Conservation (phyloP, 2,329 filamentous ascomycete species). For the Epichloe sylvatica region DNA sequence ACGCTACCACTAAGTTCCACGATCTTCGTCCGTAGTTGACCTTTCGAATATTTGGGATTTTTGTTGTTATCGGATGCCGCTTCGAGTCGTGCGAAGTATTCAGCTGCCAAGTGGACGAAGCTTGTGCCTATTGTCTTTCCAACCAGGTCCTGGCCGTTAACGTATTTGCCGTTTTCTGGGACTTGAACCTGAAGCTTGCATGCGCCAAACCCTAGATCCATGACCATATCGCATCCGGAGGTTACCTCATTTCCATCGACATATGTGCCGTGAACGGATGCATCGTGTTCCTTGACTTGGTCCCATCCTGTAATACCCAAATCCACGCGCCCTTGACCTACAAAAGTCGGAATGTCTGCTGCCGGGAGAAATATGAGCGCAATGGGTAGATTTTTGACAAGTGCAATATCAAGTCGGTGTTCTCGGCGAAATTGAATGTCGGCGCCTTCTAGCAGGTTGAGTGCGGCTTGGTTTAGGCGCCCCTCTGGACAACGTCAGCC, state of each 20-base stretch:
- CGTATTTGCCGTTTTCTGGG: slow-evolving; percentile 66
- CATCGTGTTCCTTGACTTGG: slow-evolving; percentile 83
- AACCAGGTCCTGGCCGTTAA: slow-evolving; percentile 60
- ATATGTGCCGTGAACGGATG: slow-evolving; percentile 38
- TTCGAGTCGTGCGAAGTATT: slow-evolving; percentile 76
- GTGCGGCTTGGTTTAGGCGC: slow-evolving; percentile 70
- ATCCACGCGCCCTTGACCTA: slow-evolving; percentile 86
- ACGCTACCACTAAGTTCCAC: slow-evolving; percentile 94
- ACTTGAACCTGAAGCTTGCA: slow-evolving; percentile 97
- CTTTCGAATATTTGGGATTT: slow-evolving; percentile 21
- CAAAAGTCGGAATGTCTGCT: slow-evolving; percentile 93
- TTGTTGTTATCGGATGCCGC: slow-evolving; percentile 27
- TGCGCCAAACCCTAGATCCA: slow-evolving; percentile 79
- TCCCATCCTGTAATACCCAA: slow-evolving; percentile 90
- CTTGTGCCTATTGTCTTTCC: slow-evolving; percentile 92
- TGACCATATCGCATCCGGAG: slow-evolving; percentile 64
- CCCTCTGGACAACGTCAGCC: slow-evolving; percentile 45
- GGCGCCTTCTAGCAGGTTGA: slow-evolving; percentile 83
- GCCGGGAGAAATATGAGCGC: slow-evolving; percentile 94
- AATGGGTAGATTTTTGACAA: slow-evolving; percentile 92
- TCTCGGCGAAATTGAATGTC: slow-evolving; percentile 96
- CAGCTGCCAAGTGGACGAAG: slow-evolving; percentile 71
- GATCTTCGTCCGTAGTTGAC: slow-evolving; percentile 67
- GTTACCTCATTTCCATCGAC: slow-evolving; percentile 30
- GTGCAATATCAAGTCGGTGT: slow-evolving; percentile 87